Evolutionary conservation across 352 stramenopile species (phyloP).

Genomic region (Elongisporangium senticosum): DNA sequence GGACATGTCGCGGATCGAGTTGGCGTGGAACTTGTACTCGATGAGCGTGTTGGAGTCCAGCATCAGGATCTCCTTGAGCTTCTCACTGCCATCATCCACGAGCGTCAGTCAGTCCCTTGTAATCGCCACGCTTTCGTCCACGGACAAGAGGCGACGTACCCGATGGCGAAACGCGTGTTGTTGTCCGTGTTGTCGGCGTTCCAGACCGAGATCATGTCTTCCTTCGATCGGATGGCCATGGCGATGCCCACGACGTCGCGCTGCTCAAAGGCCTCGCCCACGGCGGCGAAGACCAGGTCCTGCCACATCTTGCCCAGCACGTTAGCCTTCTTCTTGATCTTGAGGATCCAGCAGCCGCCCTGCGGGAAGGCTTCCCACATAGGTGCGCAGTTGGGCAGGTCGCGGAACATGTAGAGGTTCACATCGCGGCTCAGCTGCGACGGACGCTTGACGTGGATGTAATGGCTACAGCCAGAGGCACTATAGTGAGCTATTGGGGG

Average conservation of each 20-base stretch:
- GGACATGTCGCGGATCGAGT: slow-evolving; percentile 91
- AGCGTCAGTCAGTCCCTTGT: slow-evolving; percentile 3
- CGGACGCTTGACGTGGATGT: slow-evolving; percentile 92
- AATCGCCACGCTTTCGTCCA: neutral
- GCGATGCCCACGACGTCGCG: slow-evolving; percentile 90
- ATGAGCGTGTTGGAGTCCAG: slow-evolving; percentile 92
- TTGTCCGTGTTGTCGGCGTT: slow-evolving; percentile 92
- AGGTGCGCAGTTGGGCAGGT: slow-evolving; percentile 79
- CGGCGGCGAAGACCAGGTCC: slow-evolving; percentile 89
- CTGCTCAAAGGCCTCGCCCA: slow-evolving; percentile 90
- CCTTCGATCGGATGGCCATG: slow-evolving; percentile 91
- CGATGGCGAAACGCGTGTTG: slow-evolving; percentile 77
- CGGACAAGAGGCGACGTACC: slow-evolving; percentile 25
- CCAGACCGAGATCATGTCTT: slow-evolving; percentile 93
- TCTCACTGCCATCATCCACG: slow-evolving; percentile 55
- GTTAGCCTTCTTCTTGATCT: slow-evolving; percentile 93
- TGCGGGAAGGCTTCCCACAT: slow-evolving; percentile 92
- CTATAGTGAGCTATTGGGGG: neutral
- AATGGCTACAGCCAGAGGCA: slow-evolving; percentile 40
- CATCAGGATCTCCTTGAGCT: slow-evolving; percentile 93
- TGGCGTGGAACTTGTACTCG: slow-evolving; percentile 93
- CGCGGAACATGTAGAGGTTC: slow-evolving; percentile 92
- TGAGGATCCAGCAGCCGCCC: slow-evolving; percentile 93
- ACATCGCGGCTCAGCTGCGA: slow-evolving; percentile 88
- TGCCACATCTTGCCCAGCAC: slow-evolving; percentile 95